Base-by-base conservation (phyloP, 306 rosid species). In the Sindora glabra region DNA sequence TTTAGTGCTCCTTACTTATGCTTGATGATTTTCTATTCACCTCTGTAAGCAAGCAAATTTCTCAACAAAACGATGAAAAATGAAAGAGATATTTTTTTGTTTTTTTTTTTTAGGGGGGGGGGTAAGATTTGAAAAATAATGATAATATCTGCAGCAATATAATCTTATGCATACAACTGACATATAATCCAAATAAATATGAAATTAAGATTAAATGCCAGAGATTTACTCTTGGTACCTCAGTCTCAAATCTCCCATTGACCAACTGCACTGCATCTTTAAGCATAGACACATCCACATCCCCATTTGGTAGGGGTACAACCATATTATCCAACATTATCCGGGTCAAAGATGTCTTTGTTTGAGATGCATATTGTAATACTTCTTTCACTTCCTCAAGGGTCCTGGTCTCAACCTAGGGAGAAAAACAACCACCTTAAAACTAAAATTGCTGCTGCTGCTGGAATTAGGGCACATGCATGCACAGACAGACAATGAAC, bases 321-420 rank as follows among this genome's bases (percentile, higher is more conserved):
- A 92, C 96, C 98, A 92, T 92, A 69, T 92, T 88, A 69, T 92
- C 98, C 92, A 92, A 78, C 98, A 92, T 88, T 64, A 88, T 83
- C 58, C 90, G 77, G 64, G 87, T 88, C 78, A 92, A 67, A 56
- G 78, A 80, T 30, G 98, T 89, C 74, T 81, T 78, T 49, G 86
- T 76, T 72, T 86, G 82, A 41, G 85, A 72, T 45, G 98, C 86
- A 65, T 83, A 82, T 48, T 68, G 64, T 29, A 88, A 69, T 48
- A 78, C 92, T 67, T 86, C 86, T 11, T 80, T 65, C 61, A 89
- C 76, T 75, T 92, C 98, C 68, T 89, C 90, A 11, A 86, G 79
- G 29, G 95, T 92, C 68, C 98, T 85, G 52, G 98, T 92, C 76
- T 92, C 95, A 53, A 92, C 94, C 98, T 92, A n/a, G 76, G 41